phyloP scores from a whole-genome alignment of 2,329 filamentous ascomycete species.

The Penicillium digitatum region DNA sequence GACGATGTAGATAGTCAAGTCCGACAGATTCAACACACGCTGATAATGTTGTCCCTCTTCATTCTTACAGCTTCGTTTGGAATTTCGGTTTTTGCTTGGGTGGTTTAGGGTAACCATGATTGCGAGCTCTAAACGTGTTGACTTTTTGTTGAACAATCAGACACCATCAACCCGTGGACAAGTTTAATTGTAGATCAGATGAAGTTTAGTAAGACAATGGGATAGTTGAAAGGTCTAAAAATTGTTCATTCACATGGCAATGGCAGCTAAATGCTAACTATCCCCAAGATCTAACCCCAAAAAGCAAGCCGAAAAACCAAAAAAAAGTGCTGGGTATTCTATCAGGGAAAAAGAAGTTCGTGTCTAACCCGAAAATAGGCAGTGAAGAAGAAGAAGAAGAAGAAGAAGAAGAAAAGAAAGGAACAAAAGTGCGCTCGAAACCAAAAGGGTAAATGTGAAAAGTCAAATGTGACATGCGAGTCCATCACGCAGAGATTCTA shows the following conservation, averaged over 20 bases:
- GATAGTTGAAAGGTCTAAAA: neutral
- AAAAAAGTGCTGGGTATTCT: conserved; percentile 6
- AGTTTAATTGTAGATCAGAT: neutral
- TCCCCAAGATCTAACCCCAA: conserved; percentile 9
- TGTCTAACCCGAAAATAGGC: conserved; percentile 5
- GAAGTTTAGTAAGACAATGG: neutral
- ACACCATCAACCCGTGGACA: neutral
- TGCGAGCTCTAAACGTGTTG: neutral
- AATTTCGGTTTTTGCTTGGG: neutral
- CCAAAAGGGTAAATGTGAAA: conserved; percentile 1
- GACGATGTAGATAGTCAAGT: neutral
- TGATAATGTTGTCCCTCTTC: neutral
- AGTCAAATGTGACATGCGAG: conserved; percentile 1
- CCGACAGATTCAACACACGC: neutral
- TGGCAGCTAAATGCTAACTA: neutral
- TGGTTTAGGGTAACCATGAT: no score
- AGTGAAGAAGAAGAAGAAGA: conserved; percentile 1
- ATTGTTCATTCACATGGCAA: conserved; percentile 8
- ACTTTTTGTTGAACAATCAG: neutral
- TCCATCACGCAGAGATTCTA: conserved; percentile 19
- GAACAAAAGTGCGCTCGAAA: conserved; percentile 19
- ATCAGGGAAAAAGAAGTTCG: conserved; percentile 4
- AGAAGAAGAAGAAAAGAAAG: neutral
- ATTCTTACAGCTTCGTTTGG: neutral
- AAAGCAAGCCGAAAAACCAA: neutral